Conservation (phyloP, 805 yeast genomes). For the Kodamaea neixiangensis region DNA sequence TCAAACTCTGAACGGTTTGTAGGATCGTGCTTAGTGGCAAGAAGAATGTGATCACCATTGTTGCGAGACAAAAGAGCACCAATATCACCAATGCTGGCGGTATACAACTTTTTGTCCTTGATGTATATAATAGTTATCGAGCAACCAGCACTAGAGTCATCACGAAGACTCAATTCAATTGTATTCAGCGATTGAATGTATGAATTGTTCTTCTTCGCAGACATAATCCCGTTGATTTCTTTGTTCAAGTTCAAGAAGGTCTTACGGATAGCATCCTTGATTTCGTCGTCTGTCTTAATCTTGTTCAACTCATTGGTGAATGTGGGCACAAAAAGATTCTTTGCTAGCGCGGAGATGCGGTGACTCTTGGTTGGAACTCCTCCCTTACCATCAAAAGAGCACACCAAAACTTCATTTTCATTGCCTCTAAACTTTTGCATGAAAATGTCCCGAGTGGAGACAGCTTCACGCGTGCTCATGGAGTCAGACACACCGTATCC, state of each 20-base stretch:
- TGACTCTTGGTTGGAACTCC: slow-evolving; percentile 58
- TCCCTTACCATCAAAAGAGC: slow-evolving; percentile 82
- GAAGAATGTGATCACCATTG: slow-evolving; percentile 75
- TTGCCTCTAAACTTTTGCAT: slow-evolving; percentile 85
- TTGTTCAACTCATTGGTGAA: slow-evolving; percentile 68
- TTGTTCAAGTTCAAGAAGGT: slow-evolving; percentile 79
- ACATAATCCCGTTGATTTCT: slow-evolving; percentile 68
- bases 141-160: slow-evolving; percentile 78
- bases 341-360: slow-evolving; percentile 69
- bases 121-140: slow-evolving; percentile 81
- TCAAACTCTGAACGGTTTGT: slow-evolving; percentile 76
- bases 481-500: slow-evolving; percentile 92
- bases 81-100: slow-evolving; percentile 91
- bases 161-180: slow-evolving; percentile 54
- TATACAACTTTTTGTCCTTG: slow-evolving; percentile 65
- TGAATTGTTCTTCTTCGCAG: slow-evolving; percentile 44
- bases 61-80: slow-evolving; percentile 76
- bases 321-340: slow-evolving; percentile 65
- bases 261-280: slow-evolving; percentile 76
- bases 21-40: slow-evolving; percentile 84
- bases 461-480: slow-evolving; percentile 63
- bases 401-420: slow-evolving; percentile 76
- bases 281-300: slow-evolving; percentile 42
- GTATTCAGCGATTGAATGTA: slow-evolving; percentile 35
- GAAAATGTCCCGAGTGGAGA: slow-evolving; percentile 81